Evolutionary conservation across 129 eudicot genomes (phyloP).

Genomic region (Smallanthus sonchifolius): DNA sequence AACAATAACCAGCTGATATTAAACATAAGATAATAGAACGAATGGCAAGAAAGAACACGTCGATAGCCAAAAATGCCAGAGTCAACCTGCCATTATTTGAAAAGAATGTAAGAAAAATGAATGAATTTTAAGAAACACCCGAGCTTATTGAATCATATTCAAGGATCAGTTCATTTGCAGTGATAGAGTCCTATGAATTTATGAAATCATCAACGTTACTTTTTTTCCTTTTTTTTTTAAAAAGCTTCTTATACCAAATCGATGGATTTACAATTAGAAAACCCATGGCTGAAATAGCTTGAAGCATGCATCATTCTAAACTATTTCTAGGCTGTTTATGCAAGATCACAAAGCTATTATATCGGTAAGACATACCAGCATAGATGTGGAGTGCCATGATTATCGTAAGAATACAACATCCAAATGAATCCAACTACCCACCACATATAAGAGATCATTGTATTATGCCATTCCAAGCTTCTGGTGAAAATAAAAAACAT

Average conservation of each 20-base stretch:
- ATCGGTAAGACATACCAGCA: constrained; percentile 56
- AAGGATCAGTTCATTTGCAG: neutral
- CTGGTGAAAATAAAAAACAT: constrained; percentile 16
- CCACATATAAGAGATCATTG: constrained; percentile 60
- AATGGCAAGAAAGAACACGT: constrained; percentile 64
- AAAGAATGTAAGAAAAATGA: neutral
- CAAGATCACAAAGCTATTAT: neutral
- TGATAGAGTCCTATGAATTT: neutral
- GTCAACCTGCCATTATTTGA: neutral
- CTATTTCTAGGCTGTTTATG: constrained; percentile 2
- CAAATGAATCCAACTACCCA: constrained; percentile 70
- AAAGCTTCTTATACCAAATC: neutral
- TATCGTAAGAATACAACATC: constrained; percentile 53
- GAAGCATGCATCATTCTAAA: constrained; percentile 12
- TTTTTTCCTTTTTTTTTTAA: neutral
- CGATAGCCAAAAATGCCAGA: constrained; percentile 5
- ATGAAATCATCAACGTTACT: neutral
- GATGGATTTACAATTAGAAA: neutral
- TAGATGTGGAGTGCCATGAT: constrained; percentile 54
- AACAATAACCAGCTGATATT: constrained; percentile 67
- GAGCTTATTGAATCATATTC: neutral
- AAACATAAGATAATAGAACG: constrained; percentile 59
- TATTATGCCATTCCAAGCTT: constrained; percentile 54
- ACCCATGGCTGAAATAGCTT: neutral
- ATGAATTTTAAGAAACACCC: neutral